Base-by-base conservation (phyloP, 2,329 filamentous ascomycete species). In the Fusarium gaditjirri region DNA sequence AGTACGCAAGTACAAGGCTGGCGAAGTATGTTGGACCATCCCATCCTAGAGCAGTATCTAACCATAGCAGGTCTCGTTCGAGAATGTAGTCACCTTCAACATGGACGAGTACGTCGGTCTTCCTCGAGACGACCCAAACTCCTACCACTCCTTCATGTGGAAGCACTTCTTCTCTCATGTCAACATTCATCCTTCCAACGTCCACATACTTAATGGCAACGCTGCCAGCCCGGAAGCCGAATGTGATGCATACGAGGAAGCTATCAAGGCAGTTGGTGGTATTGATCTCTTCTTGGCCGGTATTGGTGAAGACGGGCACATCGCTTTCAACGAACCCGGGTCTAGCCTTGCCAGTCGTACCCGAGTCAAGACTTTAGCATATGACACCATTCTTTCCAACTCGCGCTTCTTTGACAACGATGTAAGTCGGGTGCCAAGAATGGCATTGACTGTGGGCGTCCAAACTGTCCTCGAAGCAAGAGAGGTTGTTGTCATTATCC, bases 141-240 rank as follows among this genome's bases (percentile, higher is more conserved):
- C 91, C 77, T 97, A 97, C 83, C 94, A 97, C 84, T 93, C 91
- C 73, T 97, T 96, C 85, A 96, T 97, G 94, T 97, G 94, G 88
- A 93, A 93, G 83, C 88, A 96, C 83, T 94, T 97, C 86, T 97
- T 97, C 86, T 93, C 92, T 46, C 93, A 90, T 75, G 91, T 96
- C 76, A 93, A 97, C 78, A 91, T 96, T 75, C 88, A 91, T 73
- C 94, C 94, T 9, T 87, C 88, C 78, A 95, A 95, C 80, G 94
- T 96, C 79, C 91, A 97, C 83, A 94, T 96, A 77, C 88, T 95
- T 42, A 90, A 95, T 78, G 93, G 93, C 77, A 95, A 95, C 78
- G 93, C 93, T 1, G 83, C 88, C 19, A 92, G 94, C 78, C 88
- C 94, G 5, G 90, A 91, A 72, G 90, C 89, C 43, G 94, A 96